A percentile compares a stretch with the other conserved stretches of the same genome.
These are phyloP conservation scores for Crataegus laevigata DNA, from an alignment of 306 rosid species.

Conservation along the genomic window DNA sequence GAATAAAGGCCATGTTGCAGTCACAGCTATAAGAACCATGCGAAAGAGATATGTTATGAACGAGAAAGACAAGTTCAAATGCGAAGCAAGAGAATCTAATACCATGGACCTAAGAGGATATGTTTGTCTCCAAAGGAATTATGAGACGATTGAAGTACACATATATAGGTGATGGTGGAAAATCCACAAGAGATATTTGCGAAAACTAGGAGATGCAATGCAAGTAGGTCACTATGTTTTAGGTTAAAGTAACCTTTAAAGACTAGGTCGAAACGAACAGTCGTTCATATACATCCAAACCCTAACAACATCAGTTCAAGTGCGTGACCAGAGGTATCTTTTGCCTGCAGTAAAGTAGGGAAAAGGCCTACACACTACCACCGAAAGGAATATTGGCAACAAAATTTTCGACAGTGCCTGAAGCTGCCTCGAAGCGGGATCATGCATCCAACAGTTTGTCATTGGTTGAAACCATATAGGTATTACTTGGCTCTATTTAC, in stretches of 20 bases:
- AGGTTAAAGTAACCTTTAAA: neutral
- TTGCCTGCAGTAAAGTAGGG: neutral
- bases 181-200: neutral
- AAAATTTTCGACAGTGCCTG: constrained; percentile 24
- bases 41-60: too few relatives aligned
- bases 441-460: neutral
- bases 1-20: too few relatives aligned
- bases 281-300: neutral
- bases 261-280: neutral
- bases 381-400: constrained; percentile 41
- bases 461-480: constrained; percentile 25
- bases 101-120: neutral
- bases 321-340: constrained; percentile 7
- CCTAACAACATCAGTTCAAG: constrained; percentile 10
- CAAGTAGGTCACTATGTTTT: neutral
- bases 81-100: neutral
- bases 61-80: neutral
- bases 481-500: constrained; percentile 6
- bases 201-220: neutral
- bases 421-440: constrained; percentile 8
- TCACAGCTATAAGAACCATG: too few relatives aligned
- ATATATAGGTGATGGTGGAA: neutral
- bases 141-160: neutral
- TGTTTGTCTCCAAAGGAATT: neutral
- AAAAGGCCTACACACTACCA: neutral